phyloP scores from a whole-genome alignment of 768 basidiomycete genomes.

The Pulveroboletus sp. region DNA sequence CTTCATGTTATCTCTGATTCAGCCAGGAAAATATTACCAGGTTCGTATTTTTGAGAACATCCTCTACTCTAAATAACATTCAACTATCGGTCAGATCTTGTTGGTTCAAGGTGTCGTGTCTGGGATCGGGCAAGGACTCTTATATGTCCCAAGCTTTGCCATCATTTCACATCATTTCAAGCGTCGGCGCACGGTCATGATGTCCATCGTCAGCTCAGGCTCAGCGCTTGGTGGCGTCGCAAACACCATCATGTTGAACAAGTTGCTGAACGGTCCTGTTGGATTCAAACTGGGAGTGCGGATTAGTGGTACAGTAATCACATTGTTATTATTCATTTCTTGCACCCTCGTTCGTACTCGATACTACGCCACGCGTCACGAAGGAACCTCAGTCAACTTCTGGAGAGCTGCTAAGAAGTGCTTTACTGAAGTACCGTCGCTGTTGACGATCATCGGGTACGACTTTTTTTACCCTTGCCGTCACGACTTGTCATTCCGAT shows the following conservation, averaged over 20 bases:
- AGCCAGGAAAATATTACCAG: conserved; percentile 35
- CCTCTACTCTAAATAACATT: not conserved
- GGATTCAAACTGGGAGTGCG: conserved; percentile 43
- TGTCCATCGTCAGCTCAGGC: conserved; percentile 44
- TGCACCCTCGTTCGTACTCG: conserved; percentile 38
- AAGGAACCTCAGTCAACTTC: conserved; percentile 1
- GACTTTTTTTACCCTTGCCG: not conserved
- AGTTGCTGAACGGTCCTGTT: conserved; percentile 35
- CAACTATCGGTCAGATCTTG: conserved; percentile 29
- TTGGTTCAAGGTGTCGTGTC: conserved; percentile 43
- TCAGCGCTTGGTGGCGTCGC: conserved; percentile 51
- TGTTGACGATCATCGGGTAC: conserved; percentile 26
- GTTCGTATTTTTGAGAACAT: conserved; percentile 11
- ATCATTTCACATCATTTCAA: conserved; percentile 45
- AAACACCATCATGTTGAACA: conserved; percentile 61
- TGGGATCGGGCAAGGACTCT: conserved; percentile 41
- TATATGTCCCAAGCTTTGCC: conserved; percentile 42
- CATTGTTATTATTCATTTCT: conserved; percentile 35
- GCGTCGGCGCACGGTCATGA: conserved; percentile 37
- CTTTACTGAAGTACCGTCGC: conserved; percentile 21
- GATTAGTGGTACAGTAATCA: conserved; percentile 39
- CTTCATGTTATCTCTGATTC: conserved; percentile 37
- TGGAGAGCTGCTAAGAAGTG: conserved; percentile 22
- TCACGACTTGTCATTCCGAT: not conserved
- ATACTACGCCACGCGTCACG: conserved; percentile 6